Conservation (phyloP, 495 filamentous ascomycete genomes). For the Penicillium lividum region DNA sequence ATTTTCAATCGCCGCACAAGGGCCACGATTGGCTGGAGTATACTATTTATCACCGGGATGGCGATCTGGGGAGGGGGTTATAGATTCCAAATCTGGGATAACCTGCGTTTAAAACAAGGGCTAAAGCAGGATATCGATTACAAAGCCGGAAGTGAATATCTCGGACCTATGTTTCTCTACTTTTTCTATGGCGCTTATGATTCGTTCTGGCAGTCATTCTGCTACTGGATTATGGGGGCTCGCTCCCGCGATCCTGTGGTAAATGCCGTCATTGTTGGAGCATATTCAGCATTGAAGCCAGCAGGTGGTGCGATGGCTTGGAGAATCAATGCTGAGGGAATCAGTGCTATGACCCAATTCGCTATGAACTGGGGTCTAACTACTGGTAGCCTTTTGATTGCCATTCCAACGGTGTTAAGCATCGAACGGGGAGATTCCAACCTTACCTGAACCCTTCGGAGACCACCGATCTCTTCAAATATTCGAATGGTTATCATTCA, state of each 20-base stretch:
- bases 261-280: constrained; percentile 83
- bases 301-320: constrained; percentile 80
- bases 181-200: constrained; percentile 57
- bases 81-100: constrained; percentile 47
- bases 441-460: no score
- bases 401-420: not conserved
- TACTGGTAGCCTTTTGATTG: not conserved
- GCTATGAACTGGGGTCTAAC: constrained; percentile 63
- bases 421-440: not conserved
- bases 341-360: constrained; percentile 58
- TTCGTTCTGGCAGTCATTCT: constrained; percentile 66
- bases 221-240: constrained; percentile 88
- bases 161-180: constrained; percentile 56
- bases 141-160: constrained; percentile 30
- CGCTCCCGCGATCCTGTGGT: constrained; percentile 82
- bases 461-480: no score
- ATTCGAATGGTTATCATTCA: no score
- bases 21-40: constrained; percentile 44
- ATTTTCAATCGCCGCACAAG: constrained; percentile 38
- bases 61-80: constrained; percentile 58
- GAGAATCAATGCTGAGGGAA: constrained; percentile 66
- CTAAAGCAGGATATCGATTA: constrained; percentile 44
- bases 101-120: constrained; percentile 28
- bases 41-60: constrained; percentile 49
- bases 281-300: constrained; percentile 92